These are phyloP conservation scores for Glycine tomentella DNA, from an alignment of 306 rosid species.

Conservation along the genomic window DNA sequence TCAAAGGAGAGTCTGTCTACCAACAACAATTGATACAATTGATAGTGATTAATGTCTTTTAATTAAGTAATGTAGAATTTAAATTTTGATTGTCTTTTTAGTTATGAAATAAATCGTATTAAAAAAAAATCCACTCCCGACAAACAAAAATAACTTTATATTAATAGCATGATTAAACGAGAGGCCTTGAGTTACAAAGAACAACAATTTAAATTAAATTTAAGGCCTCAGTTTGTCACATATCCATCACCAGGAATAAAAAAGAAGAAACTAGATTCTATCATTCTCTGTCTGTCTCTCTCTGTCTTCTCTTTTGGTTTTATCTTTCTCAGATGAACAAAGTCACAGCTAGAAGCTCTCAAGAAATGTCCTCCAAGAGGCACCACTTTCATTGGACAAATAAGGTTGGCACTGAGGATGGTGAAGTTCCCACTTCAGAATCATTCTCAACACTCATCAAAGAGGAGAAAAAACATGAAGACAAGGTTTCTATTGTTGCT, in stretches of 20 bases:
- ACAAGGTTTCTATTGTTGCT: background rate
- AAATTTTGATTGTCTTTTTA: too few relatives aligned
- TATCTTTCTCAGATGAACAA: slow-evolving; percentile 49
- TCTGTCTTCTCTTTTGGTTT: background rate
- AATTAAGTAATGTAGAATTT: too few relatives aligned
- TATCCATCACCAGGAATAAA: slow-evolving; percentile 36
- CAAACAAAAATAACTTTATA: too few relatives aligned
- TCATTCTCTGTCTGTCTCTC: background rate
- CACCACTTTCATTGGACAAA: slow-evolving; percentile 94
- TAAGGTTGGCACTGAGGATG: slow-evolving; percentile 76
- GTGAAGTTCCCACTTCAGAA: slow-evolving; percentile 52
- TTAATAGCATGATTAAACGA: too few relatives aligned
- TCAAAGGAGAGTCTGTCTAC: too few relatives aligned
- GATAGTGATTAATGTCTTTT: too few relatives aligned
- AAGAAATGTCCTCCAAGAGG: slow-evolving; percentile 77
- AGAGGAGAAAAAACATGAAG: slow-evolving; percentile 45
- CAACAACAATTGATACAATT: too few relatives aligned
- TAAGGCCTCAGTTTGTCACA: slow-evolving; percentile 36
- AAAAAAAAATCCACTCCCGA: too few relatives aligned
- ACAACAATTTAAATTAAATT: background rate
- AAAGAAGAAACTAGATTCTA: slow-evolving; percentile 46
- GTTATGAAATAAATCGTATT: too few relatives aligned
- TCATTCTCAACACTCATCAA: slow-evolving; percentile 49
- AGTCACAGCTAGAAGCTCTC: slow-evolving; percentile 64
- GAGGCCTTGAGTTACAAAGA: too few relatives aligned